Conservation (phyloP, 108 stramenopile genomes). For the Seminavis robusta region DNA sequence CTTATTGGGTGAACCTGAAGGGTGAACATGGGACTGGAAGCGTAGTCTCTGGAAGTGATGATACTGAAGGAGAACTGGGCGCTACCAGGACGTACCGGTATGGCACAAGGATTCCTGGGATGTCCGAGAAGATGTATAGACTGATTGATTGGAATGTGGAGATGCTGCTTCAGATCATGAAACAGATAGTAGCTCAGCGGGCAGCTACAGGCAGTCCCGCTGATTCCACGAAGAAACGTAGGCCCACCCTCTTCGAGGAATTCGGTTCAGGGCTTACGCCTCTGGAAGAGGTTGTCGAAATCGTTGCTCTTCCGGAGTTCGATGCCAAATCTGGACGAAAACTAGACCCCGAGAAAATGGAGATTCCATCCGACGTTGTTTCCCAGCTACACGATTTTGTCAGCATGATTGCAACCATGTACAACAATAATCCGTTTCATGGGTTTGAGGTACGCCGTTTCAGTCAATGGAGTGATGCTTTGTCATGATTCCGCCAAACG, state of each 20-base stretch:
- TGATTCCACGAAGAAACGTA: no score
- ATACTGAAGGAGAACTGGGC: background rate
- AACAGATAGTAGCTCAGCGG: background rate
- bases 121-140: no score
- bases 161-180: background rate
- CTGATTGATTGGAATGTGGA: background rate
- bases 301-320: background rate
- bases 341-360: background rate
- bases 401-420: constrained; percentile 2
- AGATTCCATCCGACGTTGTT: background rate
- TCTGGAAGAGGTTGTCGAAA: constrained; percentile 6
- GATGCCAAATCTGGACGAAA: background rate
- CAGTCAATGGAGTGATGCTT: no score
- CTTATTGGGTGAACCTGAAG: constrained; percentile 6
- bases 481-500: no score
- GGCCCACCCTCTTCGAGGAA: no score
- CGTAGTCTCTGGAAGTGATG: background rate
- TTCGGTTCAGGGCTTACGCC: background rate
- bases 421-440: constrained; percentile 34
- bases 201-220: no score
- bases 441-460: constrained; percentile 33
- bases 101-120: no score
- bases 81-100: background rate
- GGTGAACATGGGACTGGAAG: no score
- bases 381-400: background rate